Percentiles rank a stretch among this genome's conserved stretches.
Evolutionary conservation across 495 filamentous ascomycete genomes (phyloP).

Genomic region (Daldinia vernicosa): DNA sequence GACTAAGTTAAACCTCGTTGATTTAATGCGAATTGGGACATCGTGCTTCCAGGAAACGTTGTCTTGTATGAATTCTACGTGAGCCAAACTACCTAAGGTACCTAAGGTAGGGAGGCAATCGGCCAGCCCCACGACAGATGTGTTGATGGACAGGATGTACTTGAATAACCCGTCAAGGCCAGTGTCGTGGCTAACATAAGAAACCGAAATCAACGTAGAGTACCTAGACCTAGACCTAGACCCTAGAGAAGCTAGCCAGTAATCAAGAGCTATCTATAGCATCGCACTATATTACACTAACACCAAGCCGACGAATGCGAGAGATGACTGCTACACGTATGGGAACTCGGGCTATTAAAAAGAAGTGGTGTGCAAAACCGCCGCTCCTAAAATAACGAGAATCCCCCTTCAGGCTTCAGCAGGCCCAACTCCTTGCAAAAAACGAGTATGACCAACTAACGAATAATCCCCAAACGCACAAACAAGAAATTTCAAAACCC

Average conservation of each 20-base stretch:
- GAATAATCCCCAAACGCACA: neutral
- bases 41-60: neutral
- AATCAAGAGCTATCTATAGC: neutral
- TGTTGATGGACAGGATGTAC: neutral
- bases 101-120: neutral
- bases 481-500: slow-evolving; percentile 3
- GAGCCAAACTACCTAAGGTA: neutral
- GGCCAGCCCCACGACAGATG: neutral
- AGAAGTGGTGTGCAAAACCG: neutral
- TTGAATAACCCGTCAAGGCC: neutral
- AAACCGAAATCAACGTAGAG: neutral
- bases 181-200: neutral
- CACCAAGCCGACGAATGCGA: no score
- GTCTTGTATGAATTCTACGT: neutral
- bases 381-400: neutral
- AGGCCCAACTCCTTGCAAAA: neutral
- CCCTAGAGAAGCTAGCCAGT: neutral
- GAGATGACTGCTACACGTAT: neutral
- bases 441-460: neutral
- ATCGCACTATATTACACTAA: neutral
- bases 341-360: neutral
- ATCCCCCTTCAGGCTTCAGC: neutral
- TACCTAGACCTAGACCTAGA: neutral
- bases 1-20: neutral
- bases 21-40: neutral